These are phyloP conservation scores for Suhomyces prunicola DNA, from an alignment of 805 yeast species.

Conservation along the genomic window DNA sequence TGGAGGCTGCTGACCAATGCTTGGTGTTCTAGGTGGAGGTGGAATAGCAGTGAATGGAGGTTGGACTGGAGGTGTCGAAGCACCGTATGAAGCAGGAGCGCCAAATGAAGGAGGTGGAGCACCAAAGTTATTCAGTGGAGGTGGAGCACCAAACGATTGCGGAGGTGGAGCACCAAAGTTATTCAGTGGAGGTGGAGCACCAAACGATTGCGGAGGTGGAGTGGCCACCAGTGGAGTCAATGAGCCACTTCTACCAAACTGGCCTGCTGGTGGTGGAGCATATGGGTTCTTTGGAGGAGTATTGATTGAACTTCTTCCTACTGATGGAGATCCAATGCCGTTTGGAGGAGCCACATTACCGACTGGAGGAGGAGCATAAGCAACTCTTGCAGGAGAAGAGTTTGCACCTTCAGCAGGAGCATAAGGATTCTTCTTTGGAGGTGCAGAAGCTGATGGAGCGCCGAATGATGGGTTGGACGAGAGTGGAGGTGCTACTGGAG, in stretches of 20 bases:
- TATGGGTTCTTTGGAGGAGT: conserved; percentile 37
- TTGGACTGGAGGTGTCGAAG: conserved; percentile 15
- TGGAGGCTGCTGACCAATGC: conserved; percentile 12
- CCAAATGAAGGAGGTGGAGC: conserved; percentile 17
- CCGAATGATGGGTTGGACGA: conserved; percentile 15
- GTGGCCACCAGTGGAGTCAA: conserved; percentile 2
- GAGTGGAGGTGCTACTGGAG: conserved; percentile 2
- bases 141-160: background rate
- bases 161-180: conserved; percentile 6
- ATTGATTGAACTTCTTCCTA: conserved; percentile 5
- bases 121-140: conserved; percentile 1
- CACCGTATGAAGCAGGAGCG: conserved; percentile 17
- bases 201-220: conserved; percentile 2
- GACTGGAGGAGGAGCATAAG: conserved; percentile 33
- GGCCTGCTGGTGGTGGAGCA: conserved; percentile 23
- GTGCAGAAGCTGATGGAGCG: conserved; percentile 23
- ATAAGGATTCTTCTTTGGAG: conserved; percentile 18
- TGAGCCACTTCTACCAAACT: background rate
- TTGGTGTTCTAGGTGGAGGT: conserved; percentile 12
- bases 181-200: conserved; percentile 4
- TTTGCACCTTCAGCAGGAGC: conserved; percentile 19
- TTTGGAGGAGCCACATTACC: conserved; percentile 14
- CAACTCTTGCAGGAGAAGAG: conserved; percentile 10
- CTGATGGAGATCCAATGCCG: conserved; percentile 7
- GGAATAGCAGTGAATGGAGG: conserved; percentile 6